phyloP scores from a whole-genome alignment of 164 flowering plant species.

The Vitis vinifera region DNA sequence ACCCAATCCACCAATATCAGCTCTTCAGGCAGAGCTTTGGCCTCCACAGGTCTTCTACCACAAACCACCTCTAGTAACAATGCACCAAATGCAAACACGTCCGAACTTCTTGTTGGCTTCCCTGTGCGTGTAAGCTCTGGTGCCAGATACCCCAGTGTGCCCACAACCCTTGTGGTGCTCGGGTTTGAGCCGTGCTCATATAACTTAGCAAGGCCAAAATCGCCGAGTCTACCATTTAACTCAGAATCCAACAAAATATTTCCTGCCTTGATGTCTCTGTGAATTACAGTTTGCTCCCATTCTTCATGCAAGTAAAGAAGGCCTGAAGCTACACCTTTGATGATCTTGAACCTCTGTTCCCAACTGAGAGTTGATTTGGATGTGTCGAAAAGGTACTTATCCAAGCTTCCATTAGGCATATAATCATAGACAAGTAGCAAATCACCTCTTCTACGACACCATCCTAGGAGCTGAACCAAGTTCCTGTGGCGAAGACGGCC shows the following conservation, averaged over 20 bases:
- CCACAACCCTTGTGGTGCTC: constrained; percentile 57
- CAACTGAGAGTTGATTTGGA: constrained; percentile 42
- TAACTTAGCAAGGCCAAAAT: constrained; percentile 61
- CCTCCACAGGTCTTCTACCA: constrained; percentile 65
- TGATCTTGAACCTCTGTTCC: constrained; percentile 64
- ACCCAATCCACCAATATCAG: constrained; percentile 65
- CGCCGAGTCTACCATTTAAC: constrained; percentile 54
- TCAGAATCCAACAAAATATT: constrained; percentile 65
- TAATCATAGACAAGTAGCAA: constrained; percentile 68
- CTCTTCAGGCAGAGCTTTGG: constrained; percentile 56
- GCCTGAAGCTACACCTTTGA: constrained; percentile 67
- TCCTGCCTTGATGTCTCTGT: constrained; percentile 62
- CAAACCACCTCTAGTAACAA: constrained; percentile 59
- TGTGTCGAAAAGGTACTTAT: constrained; percentile 52
- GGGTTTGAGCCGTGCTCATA: constrained; percentile 59
- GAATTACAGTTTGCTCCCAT: constrained; percentile 72
- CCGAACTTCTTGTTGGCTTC: constrained; percentile 54
- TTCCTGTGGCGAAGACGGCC: constrained; percentile 76
- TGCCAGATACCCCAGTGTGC: constrained; percentile 70
- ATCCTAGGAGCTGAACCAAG: constrained; percentile 69
- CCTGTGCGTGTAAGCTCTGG: constrained; percentile 68
- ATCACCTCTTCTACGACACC: constrained; percentile 59
- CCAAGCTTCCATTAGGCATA: constrained; percentile 84
- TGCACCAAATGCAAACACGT: constrained; percentile 68
- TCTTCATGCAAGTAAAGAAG: constrained; percentile 66